Conservation (phyloP, 352 stramenopile species). For the Blastocystis sp. region DNA sequence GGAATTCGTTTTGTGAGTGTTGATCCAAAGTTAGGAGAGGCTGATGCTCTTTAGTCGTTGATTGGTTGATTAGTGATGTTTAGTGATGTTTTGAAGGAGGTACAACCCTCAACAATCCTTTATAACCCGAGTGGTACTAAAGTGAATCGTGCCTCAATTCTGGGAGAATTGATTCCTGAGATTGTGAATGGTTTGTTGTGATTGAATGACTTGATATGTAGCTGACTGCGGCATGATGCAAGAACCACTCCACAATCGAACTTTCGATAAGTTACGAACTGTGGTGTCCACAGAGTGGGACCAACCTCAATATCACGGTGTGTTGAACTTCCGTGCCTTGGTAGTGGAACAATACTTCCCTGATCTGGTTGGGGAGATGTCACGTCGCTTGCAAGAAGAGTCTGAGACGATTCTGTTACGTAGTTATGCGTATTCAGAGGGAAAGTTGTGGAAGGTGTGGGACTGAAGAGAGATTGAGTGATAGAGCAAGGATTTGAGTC, state of each 20-base stretch:
- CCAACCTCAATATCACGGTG: not conserved
- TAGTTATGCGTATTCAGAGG: slow-evolving; percentile 32
- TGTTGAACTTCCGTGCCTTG: slow-evolving; percentile 38
- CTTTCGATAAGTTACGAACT: slow-evolving; percentile 14
- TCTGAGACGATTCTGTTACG: slow-evolving; percentile 4
- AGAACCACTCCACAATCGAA: slow-evolving; percentile 11
- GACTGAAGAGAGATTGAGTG: not conserved
- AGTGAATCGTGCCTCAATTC: not conserved
- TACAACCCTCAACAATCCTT: not conserved
- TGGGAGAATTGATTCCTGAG: slow-evolving; percentile 19
- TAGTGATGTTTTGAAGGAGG: slow-evolving; percentile 5
- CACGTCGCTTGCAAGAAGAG: slow-evolving; percentile 1
- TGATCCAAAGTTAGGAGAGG: not conserved
- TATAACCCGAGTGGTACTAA: not conserved
- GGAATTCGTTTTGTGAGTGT: slow-evolving; percentile 21
- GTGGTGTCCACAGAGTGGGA: slow-evolving; percentile 28
- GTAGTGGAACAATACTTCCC: slow-evolving; percentile 22
- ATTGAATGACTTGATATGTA: not conserved
- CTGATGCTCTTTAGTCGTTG: not conserved
- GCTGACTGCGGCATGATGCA: not conserved
- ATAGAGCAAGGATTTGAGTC: slow-evolving; percentile 20
- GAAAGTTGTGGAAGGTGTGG: slow-evolving; percentile 4
- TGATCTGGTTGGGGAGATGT: slow-evolving; percentile 17
- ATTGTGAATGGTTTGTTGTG: not conserved
- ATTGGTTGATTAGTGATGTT: no score